Evolutionary conservation across 257 asterid species (phyloP).

Genomic region (Forsythia suspensa): DNA sequence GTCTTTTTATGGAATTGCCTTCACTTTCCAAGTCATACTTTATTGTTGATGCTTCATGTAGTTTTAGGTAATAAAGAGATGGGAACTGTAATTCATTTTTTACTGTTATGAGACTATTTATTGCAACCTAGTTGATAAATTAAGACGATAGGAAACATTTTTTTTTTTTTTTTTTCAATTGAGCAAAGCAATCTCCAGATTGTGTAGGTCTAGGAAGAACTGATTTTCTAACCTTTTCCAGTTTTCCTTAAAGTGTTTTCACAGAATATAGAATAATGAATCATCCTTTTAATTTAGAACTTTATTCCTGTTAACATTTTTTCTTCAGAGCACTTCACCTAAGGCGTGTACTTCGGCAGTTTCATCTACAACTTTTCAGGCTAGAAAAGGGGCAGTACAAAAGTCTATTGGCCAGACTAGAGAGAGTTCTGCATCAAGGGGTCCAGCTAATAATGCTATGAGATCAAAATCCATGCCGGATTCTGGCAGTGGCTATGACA

Average conservation of each 20-base stretch:
- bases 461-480: constrained; percentile 46
- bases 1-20: constrained; percentile 11
- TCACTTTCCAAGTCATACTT: constrained; percentile 3
- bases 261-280: constrained; percentile 20
- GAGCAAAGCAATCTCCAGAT: constrained; percentile 11
- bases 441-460: constrained; percentile 36
- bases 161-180: not conserved
- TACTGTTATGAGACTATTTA: constrained; percentile 5
- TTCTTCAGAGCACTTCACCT: constrained; percentile 52
- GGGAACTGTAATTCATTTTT: not conserved
- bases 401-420: constrained; percentile 37
- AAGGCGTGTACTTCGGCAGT: constrained; percentile 39
- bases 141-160: constrained; percentile 19
- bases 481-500: constrained; percentile 64
- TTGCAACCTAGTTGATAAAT: constrained; percentile 18
- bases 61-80: constrained; percentile 11
- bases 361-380: constrained; percentile 43
- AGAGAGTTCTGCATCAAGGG: constrained; percentile 38
- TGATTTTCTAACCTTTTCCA: constrained; percentile 19
- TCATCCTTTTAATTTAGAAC: constrained; percentile 21
- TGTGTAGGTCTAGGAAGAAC: constrained; percentile 10
- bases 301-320: constrained; percentile 6
- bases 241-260: constrained; percentile 6
- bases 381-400: constrained; percentile 54
- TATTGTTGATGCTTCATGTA: constrained; percentile 7